Percentiles rank a stretch among this genome's conserved stretches.
phyloP scores from a whole-genome alignment of 1,284 basidiomycete genomes.

The Amylostereum chailletii region DNA sequence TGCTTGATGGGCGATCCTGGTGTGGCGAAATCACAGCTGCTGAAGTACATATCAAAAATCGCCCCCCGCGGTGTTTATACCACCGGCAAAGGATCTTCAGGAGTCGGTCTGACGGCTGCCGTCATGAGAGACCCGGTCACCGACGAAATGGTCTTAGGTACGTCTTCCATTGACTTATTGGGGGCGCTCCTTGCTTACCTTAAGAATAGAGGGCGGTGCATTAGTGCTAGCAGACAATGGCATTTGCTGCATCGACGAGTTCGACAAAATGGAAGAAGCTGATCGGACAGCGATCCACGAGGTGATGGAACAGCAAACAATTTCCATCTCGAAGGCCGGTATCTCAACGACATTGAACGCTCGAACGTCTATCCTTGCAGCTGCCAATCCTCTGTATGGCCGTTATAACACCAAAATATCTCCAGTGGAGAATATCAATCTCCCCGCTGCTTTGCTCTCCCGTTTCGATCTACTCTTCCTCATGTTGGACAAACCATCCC shows the following conservation, averaged over 20 bases:
- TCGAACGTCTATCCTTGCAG: conserved; percentile 96
- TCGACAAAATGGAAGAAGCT: conserved; percentile 99
- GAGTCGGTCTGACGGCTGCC: conserved; percentile 96
- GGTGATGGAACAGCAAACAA: conserved; percentile 99
- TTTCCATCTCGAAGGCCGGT: conserved; percentile 98
- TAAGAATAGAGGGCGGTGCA: conserved; percentile 84
- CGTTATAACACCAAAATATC: conserved; percentile 97
- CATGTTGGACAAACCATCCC: conserved; percentile 90
- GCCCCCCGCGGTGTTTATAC: conserved; percentile 98
- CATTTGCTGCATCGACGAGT: conserved; percentile 99
- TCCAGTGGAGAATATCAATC: conserved; percentile 98
- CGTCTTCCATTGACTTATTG: conserved; percentile 21
- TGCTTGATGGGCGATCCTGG: conserved; percentile 99
- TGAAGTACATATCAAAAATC: conserved; percentile 98
- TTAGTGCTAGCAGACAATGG: conserved; percentile 98
- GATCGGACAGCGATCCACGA: conserved; percentile 99
- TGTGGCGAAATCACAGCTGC: conserved; percentile 96
- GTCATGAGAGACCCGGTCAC: conserved; percentile 99
- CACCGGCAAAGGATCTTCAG: conserved; percentile 95
- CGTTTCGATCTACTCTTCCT: conserved; percentile 97
- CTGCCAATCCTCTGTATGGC: conserved; percentile 96
- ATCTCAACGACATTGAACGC: conserved; percentile 99
- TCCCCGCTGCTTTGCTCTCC: conserved; percentile 92
- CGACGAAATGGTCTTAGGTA: conserved; percentile 98
- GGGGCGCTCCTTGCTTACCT: conserved; percentile 4